These are phyloP conservation scores for Pythium rishiriense DNA, from an alignment of 352 stramenopile genomes.

Conservation along the genomic window DNA sequence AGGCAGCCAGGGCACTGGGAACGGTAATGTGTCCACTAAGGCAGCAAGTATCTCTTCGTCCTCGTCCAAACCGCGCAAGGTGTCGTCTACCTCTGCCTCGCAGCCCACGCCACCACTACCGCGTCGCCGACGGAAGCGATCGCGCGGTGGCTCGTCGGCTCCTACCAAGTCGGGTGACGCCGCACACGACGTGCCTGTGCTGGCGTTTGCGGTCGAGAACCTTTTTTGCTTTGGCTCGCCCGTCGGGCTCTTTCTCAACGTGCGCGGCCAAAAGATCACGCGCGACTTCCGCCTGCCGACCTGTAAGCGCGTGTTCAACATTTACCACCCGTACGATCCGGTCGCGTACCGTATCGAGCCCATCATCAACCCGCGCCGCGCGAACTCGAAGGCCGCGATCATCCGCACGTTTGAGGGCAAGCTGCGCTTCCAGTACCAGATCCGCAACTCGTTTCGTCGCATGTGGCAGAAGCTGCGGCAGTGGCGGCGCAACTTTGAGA, in stretches of 20 bases:
- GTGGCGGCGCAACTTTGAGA: constrained; percentile 77
- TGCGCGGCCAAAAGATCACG: constrained; percentile 82
- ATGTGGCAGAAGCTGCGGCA: constrained; percentile 79
- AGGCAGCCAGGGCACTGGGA: not conserved
- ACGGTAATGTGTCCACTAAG: not conserved
- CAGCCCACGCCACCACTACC: not conserved
- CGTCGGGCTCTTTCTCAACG: constrained; percentile 91
- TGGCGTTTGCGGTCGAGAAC: constrained; percentile 83
- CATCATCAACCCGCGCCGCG: constrained; percentile 79
- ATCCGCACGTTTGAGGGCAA: constrained; percentile 85
- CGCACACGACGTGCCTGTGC: constrained; percentile 39
- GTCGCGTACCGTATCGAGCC: constrained; percentile 96
- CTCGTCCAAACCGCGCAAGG: constrained; percentile 1
- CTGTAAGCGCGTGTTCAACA: constrained; percentile 91
- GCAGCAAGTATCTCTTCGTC: not conserved
- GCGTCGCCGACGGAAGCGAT: constrained; percentile 9
- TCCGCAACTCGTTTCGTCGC: constrained; percentile 76
- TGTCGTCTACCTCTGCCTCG: not conserved
- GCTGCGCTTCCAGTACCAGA: constrained; percentile 83
- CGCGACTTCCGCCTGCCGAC: constrained; percentile 74
- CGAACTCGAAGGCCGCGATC: constrained; percentile 81
- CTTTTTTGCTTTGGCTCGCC: constrained; percentile 91
- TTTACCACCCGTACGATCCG: constrained; percentile 94
- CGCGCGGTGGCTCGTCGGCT: not conserved
- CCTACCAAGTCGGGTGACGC: not conserved